A percentile compares a stretch with the other conserved stretches of the same genome.
phyloP scores from a whole-genome alignment of 306 rosid species.

The Astragalus membranaceus region DNA sequence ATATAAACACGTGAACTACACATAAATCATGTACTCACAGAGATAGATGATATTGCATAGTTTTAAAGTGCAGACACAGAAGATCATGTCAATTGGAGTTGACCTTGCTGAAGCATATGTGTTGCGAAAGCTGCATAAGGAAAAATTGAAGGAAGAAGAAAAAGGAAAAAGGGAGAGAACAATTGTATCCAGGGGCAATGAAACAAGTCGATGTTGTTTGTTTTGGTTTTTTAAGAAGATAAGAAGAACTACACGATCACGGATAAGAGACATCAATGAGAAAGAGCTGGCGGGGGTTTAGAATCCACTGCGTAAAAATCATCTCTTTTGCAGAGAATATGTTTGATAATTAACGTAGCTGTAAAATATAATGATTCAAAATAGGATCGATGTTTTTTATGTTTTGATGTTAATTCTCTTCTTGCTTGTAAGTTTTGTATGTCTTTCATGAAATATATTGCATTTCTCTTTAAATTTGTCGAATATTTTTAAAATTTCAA shows the following conservation, averaged over 20 bases:
- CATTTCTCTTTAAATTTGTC: too few relatives aligned
- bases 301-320: too few relatives aligned
- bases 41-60: neutral
- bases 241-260: neutral
- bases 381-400: neutral
- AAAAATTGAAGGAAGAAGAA: slow-evolving; percentile 14
- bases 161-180: neutral
- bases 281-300: too few relatives aligned
- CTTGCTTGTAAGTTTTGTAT: too few relatives aligned
- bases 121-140: neutral
- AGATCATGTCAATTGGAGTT: slow-evolving; percentile 2
- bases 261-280: neutral
- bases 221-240: slow-evolving; percentile 11
- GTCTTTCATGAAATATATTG: too few relatives aligned
- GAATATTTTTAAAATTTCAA: too few relatives aligned
- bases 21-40: neutral
- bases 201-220: slow-evolving; percentile 22
- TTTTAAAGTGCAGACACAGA: neutral
- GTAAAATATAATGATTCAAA: neutral
- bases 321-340: too few relatives aligned
- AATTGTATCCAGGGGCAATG: neutral
- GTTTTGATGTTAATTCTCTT: neutral
- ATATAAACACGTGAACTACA: too few relatives aligned
- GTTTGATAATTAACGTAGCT: too few relatives aligned
- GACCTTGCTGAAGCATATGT: slow-evolving; percentile 29